Conservation (phyloP, 257 asterid species). For the Ligustrum vulgare region DNA sequence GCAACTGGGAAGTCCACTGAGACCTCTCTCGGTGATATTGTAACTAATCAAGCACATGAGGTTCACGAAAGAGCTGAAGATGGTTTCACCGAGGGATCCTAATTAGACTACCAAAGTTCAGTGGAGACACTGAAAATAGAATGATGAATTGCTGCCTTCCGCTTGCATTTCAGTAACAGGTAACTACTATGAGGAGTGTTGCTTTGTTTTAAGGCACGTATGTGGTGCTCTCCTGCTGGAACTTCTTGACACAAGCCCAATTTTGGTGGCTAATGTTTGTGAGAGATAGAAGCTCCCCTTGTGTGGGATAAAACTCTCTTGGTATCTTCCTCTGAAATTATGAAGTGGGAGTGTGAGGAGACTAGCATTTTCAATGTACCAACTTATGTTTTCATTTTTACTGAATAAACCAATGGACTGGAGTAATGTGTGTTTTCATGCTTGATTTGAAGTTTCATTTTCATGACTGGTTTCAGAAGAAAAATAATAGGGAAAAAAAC, state of each 20-base stretch:
- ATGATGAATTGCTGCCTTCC: neutral
- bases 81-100: neutral
- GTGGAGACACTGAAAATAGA: neutral
- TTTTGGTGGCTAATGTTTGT: neutral
- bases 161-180: neutral
- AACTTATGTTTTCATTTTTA: neutral
- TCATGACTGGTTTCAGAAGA: neutral
- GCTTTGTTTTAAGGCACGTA: neutral
- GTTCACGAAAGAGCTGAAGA: slow-evolving; percentile 3
- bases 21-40: neutral
- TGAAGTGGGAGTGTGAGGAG: neutral
- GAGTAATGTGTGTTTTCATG: neutral
- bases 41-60: neutral
- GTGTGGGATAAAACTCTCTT: neutral
- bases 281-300: neutral
- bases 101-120: neutral
- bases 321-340: neutral
- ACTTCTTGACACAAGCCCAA: neutral
- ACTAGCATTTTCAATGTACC: neutral
- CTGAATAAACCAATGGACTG: neutral
- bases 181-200: neutral
- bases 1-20: too few species aligned
- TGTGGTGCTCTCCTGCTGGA: neutral
- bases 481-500: too few species aligned
- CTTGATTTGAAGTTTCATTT: neutral